Evolutionary conservation across 192 early-diverging fungal species (phyloP), one percentile per base, ranked within the genome.

Genomic region (Coemansia sp.): DNA sequence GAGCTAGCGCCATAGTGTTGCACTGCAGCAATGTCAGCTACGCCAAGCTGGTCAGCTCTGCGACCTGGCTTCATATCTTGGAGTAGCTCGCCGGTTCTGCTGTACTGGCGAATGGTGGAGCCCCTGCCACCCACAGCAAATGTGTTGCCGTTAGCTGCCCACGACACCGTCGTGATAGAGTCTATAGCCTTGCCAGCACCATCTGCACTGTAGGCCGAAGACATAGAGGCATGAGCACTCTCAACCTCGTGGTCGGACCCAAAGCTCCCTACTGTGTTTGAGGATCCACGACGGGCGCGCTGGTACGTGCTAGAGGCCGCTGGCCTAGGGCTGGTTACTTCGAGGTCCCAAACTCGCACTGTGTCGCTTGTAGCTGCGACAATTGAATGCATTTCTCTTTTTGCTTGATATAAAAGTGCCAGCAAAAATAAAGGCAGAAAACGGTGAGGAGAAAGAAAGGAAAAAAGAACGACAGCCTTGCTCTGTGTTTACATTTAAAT

Each of bases 321-420:
- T 10, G 50, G 65, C 6, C 30, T 27, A 13, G 55, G 29, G 32
- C 39, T 55, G 27, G 64, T 12, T 2, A 68, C 59, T 37, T 43
- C 62, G 15, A 80, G 60, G 62, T 72, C 68, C 78, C 78, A 80
- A 29, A 80, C 50, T 11, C 78, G 78, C 15, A 80, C 49, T 2
- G 63, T 72, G 63, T 80, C 78, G 62, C 66, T 72, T 13, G 78
- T 75, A 11, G 78, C 65, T 10, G 78, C 78, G 22, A 62, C 78
- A 12, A 80, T 49, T 12, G 77, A 68, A 55, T 65, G 55, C 22
- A 53, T 53, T 29, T 24, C 24, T 7, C 11, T 12, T 53, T 53
- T 2, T 11, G 22, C 22, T 29, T 29, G 8, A 18, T 24, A 22
- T 18, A 8, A 47, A 18, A 50, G 18, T 10, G 15, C 0, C 8